These are phyloP conservation scores for Cyclotella choctawhatcheeana DNA, from an alignment of 108 stramenopile genomes.

Conservation along the genomic window DNA sequence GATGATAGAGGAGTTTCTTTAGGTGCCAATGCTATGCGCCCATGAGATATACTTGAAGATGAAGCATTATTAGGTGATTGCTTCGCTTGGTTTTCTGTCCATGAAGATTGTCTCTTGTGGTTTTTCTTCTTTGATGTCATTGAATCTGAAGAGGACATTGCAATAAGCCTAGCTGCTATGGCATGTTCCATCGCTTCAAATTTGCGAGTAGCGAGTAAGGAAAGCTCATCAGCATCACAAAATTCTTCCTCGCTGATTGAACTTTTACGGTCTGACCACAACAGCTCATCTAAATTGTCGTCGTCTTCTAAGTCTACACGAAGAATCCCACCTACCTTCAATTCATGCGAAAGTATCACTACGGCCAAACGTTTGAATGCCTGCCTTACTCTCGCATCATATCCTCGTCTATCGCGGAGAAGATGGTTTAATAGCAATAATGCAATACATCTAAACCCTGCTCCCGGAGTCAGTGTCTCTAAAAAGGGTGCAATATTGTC, in stretches of 20 bases:
- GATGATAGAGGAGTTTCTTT: slow-evolving; percentile 41
- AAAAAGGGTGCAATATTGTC: slow-evolving; percentile 74
- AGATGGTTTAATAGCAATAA: slow-evolving; percentile 77
- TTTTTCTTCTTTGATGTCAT: background rate
- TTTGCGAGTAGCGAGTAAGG: slow-evolving; percentile 72
- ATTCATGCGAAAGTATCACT: slow-evolving; percentile 72
- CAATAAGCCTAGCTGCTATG: slow-evolving; percentile 70
- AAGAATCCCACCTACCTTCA: slow-evolving; percentile 54
- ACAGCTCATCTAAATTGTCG: slow-evolving; percentile 27
- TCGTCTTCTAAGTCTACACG: slow-evolving; percentile 47
- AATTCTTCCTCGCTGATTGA: slow-evolving; percentile 12
- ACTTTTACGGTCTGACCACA: slow-evolving; percentile 9
- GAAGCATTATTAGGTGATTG: slow-evolving; percentile 10
- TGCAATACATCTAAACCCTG: slow-evolving; percentile 79
- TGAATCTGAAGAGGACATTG: slow-evolving; percentile 45
- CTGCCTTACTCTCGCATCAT: slow-evolving; percentile 82
- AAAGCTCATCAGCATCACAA: slow-evolving; percentile 35
- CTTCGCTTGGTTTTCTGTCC: background rate
- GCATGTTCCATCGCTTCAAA: slow-evolving; percentile 84
- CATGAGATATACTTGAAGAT: slow-evolving; percentile 34
- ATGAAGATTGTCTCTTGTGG: slow-evolving; percentile 1
- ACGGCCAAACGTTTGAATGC: slow-evolving; percentile 83
- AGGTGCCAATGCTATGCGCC: slow-evolving; percentile 47
- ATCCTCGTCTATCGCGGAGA: slow-evolving; percentile 64
- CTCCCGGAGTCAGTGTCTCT: slow-evolving; percentile 75